Evolutionary conservation across 1,284 basidiomycete genomes (phyloP).

Genomic region (Austroboletus novae-zelandiae): DNA sequence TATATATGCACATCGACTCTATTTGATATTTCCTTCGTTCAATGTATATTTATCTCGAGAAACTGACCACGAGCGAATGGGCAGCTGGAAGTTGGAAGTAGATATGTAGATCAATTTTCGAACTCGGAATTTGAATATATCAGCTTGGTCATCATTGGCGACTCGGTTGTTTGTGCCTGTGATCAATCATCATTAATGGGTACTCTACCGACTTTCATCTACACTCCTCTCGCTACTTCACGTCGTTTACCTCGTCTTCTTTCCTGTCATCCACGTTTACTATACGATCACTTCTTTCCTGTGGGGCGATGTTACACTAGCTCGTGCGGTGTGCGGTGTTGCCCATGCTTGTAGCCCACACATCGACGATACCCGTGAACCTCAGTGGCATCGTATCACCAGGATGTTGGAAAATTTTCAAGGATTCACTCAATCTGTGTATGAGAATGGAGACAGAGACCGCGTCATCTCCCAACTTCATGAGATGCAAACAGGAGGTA

Average conservation of each 20-base stretch:
- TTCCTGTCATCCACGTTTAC: background rate
- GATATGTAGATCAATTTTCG: too few species aligned
- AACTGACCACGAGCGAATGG: background rate
- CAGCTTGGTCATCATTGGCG: too few species aligned
- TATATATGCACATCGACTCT: too few species aligned
- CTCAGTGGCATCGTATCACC: constrained; percentile 1
- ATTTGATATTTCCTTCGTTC: too few species aligned
- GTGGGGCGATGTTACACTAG: too few species aligned
- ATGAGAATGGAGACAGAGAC: background rate
- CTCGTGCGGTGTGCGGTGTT: background rate
- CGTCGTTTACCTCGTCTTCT: background rate
- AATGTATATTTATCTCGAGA: background rate
- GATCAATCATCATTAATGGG: too few species aligned
- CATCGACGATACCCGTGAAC: background rate
- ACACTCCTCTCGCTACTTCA: background rate
- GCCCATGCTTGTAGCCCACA: constrained; percentile 1
- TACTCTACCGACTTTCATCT: too few species aligned
- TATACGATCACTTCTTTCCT: too few species aligned
- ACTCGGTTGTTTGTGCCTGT: too few species aligned
- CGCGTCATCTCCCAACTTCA: background rate
- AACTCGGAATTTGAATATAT: too few species aligned
- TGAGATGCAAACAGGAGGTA: too few species aligned
- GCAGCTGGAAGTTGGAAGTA: too few species aligned
- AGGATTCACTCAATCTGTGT: background rate
- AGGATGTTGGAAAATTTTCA: background rate